Percentiles rank a stretch among this genome's conserved stretches.
These are phyloP conservation scores for Cryptococcus deneoformans DNA, from an alignment of 1,284 basidiomycete species.

Conservation along the genomic window DNA sequence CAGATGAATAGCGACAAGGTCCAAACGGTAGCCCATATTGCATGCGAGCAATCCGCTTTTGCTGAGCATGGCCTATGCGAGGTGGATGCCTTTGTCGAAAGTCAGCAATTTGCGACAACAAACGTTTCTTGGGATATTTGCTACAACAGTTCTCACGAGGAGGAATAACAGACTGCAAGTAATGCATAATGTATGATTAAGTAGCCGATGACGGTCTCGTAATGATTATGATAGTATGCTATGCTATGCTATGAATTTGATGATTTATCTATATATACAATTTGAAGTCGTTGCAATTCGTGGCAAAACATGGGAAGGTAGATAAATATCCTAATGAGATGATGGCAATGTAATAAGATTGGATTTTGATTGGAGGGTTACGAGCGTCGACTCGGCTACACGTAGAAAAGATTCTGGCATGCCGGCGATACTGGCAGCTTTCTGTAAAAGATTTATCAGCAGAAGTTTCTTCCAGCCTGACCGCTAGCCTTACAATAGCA, in stretches of 20 bases:
- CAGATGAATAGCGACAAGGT: slow-evolving; percentile 21
- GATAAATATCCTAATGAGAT: neutral
- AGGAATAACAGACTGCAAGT: neutral
- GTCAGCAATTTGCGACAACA: slow-evolving; percentile 64
- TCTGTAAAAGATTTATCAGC: slow-evolving; percentile 40
- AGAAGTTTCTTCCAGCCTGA: neutral
- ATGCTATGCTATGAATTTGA: no score
- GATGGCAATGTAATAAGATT: slow-evolving; percentile 1
- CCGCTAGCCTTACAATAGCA: slow-evolving; percentile 61
- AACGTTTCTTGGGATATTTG: slow-evolving; percentile 55
- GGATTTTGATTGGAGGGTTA: slow-evolving; percentile 12
- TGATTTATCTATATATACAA: no score
- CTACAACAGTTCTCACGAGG: neutral
- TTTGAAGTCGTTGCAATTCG: no score
- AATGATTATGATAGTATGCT: no score
- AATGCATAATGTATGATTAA: no score
- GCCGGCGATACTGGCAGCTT: slow-evolving; percentile 80
- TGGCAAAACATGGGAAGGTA: neutral
- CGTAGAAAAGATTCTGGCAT: slow-evolving; percentile 59
- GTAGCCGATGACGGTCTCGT: no score
- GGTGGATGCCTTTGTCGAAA: slow-evolving; percentile 64
- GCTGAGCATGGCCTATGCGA: slow-evolving; percentile 59
- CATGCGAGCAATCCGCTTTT: slow-evolving; percentile 61
- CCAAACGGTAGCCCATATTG: slow-evolving; percentile 35
- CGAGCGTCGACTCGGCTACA: slow-evolving; percentile 29